phyloP scores from a whole-genome alignment of 495 filamentous ascomycete genomes.

The Aspergillus coremiiformis region DNA sequence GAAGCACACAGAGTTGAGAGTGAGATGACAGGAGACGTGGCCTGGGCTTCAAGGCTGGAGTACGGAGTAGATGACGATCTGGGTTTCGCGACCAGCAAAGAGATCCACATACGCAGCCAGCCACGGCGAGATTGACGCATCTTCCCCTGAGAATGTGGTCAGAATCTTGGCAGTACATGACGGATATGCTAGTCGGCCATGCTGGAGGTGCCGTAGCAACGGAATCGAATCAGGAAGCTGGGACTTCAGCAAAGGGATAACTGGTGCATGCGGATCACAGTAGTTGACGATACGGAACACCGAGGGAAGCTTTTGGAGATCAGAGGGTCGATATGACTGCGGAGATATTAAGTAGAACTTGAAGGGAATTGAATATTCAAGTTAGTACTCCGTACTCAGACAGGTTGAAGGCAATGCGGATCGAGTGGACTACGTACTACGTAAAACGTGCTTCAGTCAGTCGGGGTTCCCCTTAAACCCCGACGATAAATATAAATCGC shows the following conservation, averaged over 20 bases:
- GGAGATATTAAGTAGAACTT: not conserved
- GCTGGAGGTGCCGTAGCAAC: conserved; percentile 52
- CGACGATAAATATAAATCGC: not conserved
- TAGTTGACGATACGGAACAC: conserved; percentile 26
- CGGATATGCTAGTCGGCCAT: conserved; percentile 32
- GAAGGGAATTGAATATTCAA: not conserved
- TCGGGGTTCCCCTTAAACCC: not conserved
- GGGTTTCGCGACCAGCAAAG: conserved; percentile 49
- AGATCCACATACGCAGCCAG: conserved; percentile 54
- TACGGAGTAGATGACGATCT: conserved; percentile 56
- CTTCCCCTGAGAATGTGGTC: conserved; percentile 25
- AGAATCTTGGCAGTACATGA: conserved; percentile 38
- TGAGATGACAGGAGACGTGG: not conserved
- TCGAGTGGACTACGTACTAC: not conserved
- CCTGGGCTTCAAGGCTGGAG: conserved; percentile 41
- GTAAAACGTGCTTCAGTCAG: not conserved
- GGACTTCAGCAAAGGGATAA: conserved; percentile 35
- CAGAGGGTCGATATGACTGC: not conserved
- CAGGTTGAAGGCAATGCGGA: no score
- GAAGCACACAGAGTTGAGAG: conserved; percentile 8
- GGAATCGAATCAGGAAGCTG: conserved; percentile 52
- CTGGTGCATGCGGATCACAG: conserved; percentile 15
- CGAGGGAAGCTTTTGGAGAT: not conserved
- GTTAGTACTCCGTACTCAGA: no score
- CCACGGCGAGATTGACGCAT: conserved; percentile 17